These are phyloP conservation scores for Castanea sativa DNA, from an alignment of 306 rosid species.

Conservation along the genomic window DNA sequence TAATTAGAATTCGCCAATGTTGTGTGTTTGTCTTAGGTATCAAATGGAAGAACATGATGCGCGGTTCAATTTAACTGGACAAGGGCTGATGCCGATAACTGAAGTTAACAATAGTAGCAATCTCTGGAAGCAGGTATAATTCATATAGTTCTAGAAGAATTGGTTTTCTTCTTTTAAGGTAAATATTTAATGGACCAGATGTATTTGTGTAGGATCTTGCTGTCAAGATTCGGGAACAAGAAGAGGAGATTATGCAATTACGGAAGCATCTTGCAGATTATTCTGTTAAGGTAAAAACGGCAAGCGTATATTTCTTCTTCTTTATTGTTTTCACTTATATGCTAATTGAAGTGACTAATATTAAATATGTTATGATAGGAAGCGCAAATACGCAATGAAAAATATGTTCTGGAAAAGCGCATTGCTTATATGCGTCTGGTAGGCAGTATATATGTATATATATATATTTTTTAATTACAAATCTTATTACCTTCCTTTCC, in stretches of 20 bases:
- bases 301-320: background rate
- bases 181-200: constrained; percentile 22
- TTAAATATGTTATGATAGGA: constrained; percentile 45
- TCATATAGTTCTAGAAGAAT: constrained; percentile 16
- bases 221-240: constrained; percentile 66
- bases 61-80: constrained; percentile 45
- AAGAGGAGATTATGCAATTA: constrained; percentile 79
- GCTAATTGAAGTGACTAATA: constrained; percentile 20
- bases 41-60: constrained; percentile 54
- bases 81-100: constrained; percentile 61
- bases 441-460: constrained; percentile 4
- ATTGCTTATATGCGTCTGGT: constrained; percentile 98
- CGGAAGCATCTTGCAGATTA: constrained; percentile 81
- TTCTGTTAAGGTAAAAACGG: constrained; percentile 66
- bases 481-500: constrained; percentile 8
- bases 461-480: background rate
- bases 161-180: background rate
- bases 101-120: constrained; percentile 55
- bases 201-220: constrained; percentile 54
- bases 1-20: background rate
- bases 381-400: constrained; percentile 80
- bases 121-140: constrained; percentile 75
- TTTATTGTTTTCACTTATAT: constrained; percentile 3
- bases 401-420: constrained; percentile 85
- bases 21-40: constrained; percentile 47